Evolutionary conservation across 2,329 filamentous ascomycete species (phyloP), one percentile per base, ranked within the genome.

Genomic region (Alternaria sp.): DNA sequence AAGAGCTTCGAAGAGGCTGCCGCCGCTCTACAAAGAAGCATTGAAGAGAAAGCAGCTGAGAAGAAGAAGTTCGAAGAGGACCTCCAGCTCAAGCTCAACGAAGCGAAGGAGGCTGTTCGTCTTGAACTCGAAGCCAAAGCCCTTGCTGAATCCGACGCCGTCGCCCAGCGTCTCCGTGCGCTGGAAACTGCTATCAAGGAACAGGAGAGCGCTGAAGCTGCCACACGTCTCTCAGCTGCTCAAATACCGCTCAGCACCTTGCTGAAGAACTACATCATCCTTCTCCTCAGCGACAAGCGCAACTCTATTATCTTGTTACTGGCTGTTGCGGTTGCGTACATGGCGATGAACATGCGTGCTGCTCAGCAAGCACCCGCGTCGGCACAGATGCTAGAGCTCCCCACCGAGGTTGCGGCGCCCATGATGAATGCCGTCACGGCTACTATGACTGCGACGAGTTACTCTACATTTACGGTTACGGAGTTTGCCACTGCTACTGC

Each of bases 241-340:
- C 81, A 88, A 15, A 81, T 88, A 19, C 86, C 86, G 3, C 77
- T 89, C 1, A 78, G 81, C 15, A 83, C 83, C 0, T 77, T 88
- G 13, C 64, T 88, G 47, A 79, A 81, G 62, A 88, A 87, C 70
- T 88, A 87, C 68, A 61, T 88, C 17, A 78, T 82, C 23, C 76
- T 87, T 1, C 76, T 88, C 19, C 79, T 84, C 3, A 81, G 81
- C 47, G 87, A 89, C 67, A 80, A 81, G 49, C 81, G 84, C 40
- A 89, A 89, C 69, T 76, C 87, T 11, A 77, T 82, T 17, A 83
- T 88, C 32, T 74, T 81, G 9, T 62, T 85, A 5, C 76, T 88
- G 4, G 80, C 80, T 46, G 60, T 80, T 13, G 62, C 84, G 6
- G 79, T 85, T 5, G 64, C 83, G 1, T 80, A 83, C 63, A 74